Base-by-base conservation (phyloP, 441 rosid species). In the Syzygium malaccense region DNA sequence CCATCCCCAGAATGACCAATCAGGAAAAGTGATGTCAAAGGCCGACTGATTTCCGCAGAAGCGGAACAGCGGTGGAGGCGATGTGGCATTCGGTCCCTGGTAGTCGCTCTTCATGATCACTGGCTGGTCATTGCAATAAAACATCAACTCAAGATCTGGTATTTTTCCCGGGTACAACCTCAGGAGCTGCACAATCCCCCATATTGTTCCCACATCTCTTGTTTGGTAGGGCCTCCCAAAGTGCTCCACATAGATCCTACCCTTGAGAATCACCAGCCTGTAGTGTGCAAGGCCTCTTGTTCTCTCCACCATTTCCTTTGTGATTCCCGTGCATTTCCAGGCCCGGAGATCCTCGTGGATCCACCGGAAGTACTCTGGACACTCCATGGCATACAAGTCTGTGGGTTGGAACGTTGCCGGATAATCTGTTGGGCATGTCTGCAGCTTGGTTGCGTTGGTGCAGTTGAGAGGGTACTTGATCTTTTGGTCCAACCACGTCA, bases 1-100 rank as follows among this genome's bases (percentile, higher is more conserved):
- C 97, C 97, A 94, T 87, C 97, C 97, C 97, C 97, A 95, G 79
- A 93, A 95, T 55, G 95, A 90, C 97, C 96, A 94, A 89, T 95
- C 97, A 28, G 95, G 97, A 86, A 95, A 95, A 56, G 92, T 91
- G 23, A 93, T 92, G 78, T 94, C 96, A 86, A 93, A 86, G 14
- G 91, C 80, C 25, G 88, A 89, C 68, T 91, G 88, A 54, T 93
- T 87, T 12, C 92, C 92, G 23, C 95, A 94, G 85, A 93, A 95
- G 80, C 92, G 92, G 78, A 95, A 94, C 71, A 94, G 45, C 0
- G 96, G 94, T 15, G 97, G 95, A 13, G 94, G 93, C 2, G 53
- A 48, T 8, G 88, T 85, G 64, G 92, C 90, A 28, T 91, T 89
- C 15, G 85, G 68, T 13, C 88, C 91, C 32, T 87, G 86, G 55